Evolutionary conservation across 73 alveolate species (phyloP).

Genomic region (Tetrahymena elliotti): DNA sequence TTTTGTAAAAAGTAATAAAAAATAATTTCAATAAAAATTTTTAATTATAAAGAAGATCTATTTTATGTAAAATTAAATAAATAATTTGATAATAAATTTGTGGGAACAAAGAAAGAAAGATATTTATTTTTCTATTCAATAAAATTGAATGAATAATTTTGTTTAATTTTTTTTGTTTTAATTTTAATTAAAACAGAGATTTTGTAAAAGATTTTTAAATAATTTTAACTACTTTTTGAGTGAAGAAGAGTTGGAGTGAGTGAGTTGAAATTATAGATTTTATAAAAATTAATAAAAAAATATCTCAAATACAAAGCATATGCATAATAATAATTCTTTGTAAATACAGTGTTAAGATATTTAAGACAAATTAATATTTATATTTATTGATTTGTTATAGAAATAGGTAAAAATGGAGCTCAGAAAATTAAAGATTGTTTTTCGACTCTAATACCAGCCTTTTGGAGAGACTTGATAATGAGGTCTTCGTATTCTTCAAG

Average conservation of each 20-base stretch:
- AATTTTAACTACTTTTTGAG: background rate
- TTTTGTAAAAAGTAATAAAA: too few relatives aligned
- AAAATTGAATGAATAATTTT: too few relatives aligned
- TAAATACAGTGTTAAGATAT: background rate
- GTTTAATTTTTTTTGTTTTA: too few relatives aligned
- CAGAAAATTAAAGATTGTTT: background rate
- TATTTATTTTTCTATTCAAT: too few relatives aligned
- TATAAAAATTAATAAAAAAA: too few relatives aligned
- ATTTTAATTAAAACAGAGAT: background rate
- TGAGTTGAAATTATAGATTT: background rate
- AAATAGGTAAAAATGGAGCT: background rate
- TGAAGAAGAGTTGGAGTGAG: background rate
- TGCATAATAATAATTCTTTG: background rate
- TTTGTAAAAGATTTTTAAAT: too few relatives aligned
- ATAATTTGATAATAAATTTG: too few relatives aligned
- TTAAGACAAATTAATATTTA: background rate
- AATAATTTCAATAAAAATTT: too few relatives aligned
- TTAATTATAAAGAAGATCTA: too few relatives aligned
- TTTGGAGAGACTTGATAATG: constrained; percentile 7
- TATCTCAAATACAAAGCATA: background rate
- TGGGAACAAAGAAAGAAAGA: too few relatives aligned
- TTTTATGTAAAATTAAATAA: too few relatives aligned
- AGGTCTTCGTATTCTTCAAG: constrained; percentile 29
- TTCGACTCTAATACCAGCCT: constrained; percentile 1
- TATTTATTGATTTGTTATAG: background rate